Percentiles rank a stretch among this genome's conserved stretches.
Evolutionary conservation across 129 eudicot genomes (phyloP).

Genomic region (Flaveria ramosissima): DNA sequence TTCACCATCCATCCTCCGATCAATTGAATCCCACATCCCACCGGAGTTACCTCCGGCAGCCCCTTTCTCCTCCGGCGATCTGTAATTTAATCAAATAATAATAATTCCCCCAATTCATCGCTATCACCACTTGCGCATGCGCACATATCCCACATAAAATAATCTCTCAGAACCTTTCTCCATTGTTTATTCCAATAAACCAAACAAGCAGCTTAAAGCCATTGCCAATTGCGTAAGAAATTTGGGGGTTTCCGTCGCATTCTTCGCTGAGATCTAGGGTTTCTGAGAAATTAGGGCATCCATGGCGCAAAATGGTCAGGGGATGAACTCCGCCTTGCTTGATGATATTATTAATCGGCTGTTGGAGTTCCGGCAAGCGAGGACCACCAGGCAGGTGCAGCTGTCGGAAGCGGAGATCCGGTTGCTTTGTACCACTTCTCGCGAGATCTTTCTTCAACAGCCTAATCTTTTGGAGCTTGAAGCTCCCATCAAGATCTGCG

Average conservation of each 20-base stretch:
- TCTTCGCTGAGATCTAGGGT: conserved; percentile 34
- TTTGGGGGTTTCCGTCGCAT: conserved; percentile 18
- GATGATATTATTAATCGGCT: conserved; percentile 70
- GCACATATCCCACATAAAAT: conserved; percentile 10
- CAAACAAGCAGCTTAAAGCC: conserved; percentile 11
- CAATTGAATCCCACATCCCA: conserved; percentile 19
- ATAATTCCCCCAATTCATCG: not conserved
- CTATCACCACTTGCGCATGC: conserved; percentile 34
- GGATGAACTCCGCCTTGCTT: conserved; percentile 51
- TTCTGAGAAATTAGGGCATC: conserved; percentile 18
- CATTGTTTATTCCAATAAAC: conserved; percentile 23
- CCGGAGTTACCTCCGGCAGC: conserved; percentile 39
- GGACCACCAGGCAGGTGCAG: conserved; percentile 73
- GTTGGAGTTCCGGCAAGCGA: conserved; percentile 64
- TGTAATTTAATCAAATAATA: conserved; percentile 12
- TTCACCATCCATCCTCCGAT: not conserved
- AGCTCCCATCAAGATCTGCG: conserved; percentile 91
- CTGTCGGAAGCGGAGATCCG: conserved; percentile 83
- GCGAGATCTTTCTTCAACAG: conserved; percentile 66
- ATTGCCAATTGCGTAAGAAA: conserved; percentile 26
- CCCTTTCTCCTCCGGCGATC: conserved; percentile 15
- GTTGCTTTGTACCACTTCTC: conserved; percentile 48
- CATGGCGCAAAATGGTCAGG: conserved; percentile 57
- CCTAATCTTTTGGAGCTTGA: conserved; percentile 78
- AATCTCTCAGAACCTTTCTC: not conserved